Conservation (phyloP, 2,329 filamentous ascomycete species). For the Fusarium chlamydosporum region DNA sequence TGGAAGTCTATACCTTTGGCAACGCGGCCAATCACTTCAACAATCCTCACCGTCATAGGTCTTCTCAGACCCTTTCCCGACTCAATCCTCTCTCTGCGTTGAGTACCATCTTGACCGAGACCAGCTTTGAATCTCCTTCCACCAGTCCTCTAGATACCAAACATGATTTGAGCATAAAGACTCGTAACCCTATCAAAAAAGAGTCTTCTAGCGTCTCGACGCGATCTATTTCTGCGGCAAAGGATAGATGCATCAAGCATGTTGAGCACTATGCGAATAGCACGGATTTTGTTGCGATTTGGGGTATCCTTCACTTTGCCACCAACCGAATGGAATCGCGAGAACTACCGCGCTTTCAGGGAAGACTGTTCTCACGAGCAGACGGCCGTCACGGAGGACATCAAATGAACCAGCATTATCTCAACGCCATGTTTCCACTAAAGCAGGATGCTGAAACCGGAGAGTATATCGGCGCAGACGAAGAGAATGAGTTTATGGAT, state of each 20-base stretch:
- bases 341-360: conserved; percentile 72
- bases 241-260: conserved; percentile 71
- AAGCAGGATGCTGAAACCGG: conserved; percentile 59
- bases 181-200: conserved; percentile 34
- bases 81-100: conserved; percentile 56
- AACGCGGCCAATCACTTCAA: conserved; percentile 87
- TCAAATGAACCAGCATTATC: conserved; percentile 72
- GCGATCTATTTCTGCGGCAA: conserved; percentile 56
- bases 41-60: conserved; percentile 72
- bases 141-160: conserved; percentile 42
- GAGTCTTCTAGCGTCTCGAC: conserved; percentile 53
- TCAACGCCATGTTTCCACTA: conserved; percentile 73
- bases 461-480: conserved; percentile 59
- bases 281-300: conserved; percentile 79
- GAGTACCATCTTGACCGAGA: conserved; percentile 56
- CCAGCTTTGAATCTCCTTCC: conserved; percentile 50
- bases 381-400: conserved; percentile 65
- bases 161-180: conserved; percentile 30
- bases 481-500: conserved; percentile 73
- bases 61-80: conserved; percentile 58
- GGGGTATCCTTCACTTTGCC: conserved; percentile 80
- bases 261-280: conserved; percentile 86
- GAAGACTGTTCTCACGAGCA: conserved; percentile 70
- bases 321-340: conserved; percentile 58
- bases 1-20: conserved; percentile 85